Evolutionary conservation across 2,329 filamentous ascomycete genomes (phyloP).

Genomic region (Fusarium chuoi): DNA sequence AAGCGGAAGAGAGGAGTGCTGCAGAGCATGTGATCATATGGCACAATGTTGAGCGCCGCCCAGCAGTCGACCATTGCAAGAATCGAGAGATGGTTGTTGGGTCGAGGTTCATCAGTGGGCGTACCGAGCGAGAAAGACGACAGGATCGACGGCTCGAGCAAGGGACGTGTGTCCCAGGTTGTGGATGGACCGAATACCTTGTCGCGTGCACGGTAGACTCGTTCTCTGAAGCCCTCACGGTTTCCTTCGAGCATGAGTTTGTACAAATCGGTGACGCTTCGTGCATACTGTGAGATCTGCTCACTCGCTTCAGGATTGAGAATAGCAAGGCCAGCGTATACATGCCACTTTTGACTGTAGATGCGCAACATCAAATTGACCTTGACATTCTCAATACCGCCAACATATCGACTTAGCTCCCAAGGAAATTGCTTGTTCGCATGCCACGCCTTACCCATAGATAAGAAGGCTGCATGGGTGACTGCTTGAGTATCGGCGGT

Average conservation of each 20-base stretch:
- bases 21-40: slow-evolving; percentile 99
- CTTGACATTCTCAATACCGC: slow-evolving; percentile 98
- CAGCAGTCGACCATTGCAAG: slow-evolving; percentile 99
- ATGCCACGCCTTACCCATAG: slow-evolving; percentile 98
- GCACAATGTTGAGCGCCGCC: slow-evolving; percentile 91
- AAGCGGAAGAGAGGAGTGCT: slow-evolving; percentile 96
- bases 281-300: slow-evolving; percentile 94
- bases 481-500: slow-evolving; percentile 98
- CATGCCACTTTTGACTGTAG: slow-evolving; percentile 99
- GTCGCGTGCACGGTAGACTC: slow-evolving; percentile 73
- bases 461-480: slow-evolving; percentile 95
- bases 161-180: slow-evolving; percentile 69
- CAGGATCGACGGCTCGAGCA: slow-evolving; percentile 85
- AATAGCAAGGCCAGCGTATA: slow-evolving; percentile 96
- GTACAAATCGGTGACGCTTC: slow-evolving; percentile 91
- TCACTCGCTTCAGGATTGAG: slow-evolving; percentile 91
- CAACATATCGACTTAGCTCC: slow-evolving; percentile 95
- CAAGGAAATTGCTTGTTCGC: slow-evolving; percentile 96
- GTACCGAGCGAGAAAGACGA: slow-evolving; percentile 89
- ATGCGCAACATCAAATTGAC: slow-evolving; percentile 98
- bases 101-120: slow-evolving; percentile 69
- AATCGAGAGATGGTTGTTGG: slow-evolving; percentile 93
- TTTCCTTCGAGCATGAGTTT: slow-evolving; percentile 96
- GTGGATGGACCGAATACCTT: slow-evolving; percentile 79
- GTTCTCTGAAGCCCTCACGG: slow-evolving; percentile 74